Evolutionary conservation across 805 yeast genomes (phyloP).

Genomic region (Lipomyces mesembrius): DNA sequence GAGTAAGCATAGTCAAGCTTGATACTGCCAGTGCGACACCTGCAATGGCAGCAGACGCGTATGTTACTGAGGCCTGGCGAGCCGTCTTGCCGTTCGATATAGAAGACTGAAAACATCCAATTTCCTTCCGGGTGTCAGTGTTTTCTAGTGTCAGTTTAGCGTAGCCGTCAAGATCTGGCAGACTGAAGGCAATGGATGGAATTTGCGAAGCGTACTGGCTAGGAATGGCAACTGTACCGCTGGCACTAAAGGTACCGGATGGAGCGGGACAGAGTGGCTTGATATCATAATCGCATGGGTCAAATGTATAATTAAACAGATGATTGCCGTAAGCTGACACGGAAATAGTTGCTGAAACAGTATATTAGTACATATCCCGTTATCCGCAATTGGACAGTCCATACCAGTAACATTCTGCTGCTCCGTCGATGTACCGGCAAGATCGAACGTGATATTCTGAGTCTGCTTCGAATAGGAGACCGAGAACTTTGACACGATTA

Average conservation of each 20-base stretch:
- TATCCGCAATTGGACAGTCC: background rate
- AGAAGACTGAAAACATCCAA: conserved; percentile 42
- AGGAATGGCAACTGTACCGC: conserved; percentile 43
- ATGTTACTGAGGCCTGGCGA: conserved; percentile 38
- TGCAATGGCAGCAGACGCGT: conserved; percentile 43
- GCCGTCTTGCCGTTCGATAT: conserved; percentile 46
- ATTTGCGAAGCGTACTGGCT: conserved; percentile 40
- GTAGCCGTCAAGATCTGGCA: conserved; percentile 46
- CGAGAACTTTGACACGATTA: conserved; percentile 22
- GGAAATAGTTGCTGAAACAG: conserved; percentile 22
- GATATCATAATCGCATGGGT: conserved; percentile 44
- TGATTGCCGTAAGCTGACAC: conserved; percentile 43
- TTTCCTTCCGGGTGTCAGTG: conserved; percentile 32
- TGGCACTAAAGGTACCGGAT: conserved; percentile 38
- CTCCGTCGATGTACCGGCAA: conserved; percentile 29
- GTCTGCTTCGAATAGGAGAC: conserved; percentile 27
- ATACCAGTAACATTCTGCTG: conserved; percentile 31
- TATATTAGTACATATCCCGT: background rate
- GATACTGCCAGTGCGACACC: conserved; percentile 41
- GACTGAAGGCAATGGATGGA: conserved; percentile 43
- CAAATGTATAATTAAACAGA: conserved; percentile 41
- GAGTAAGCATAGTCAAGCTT: conserved; percentile 32
- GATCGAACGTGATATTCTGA: conserved; percentile 31
- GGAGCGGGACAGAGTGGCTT: conserved; percentile 44
- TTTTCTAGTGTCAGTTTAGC: conserved; percentile 40